Percentiles rank a stretch among this genome's conserved stretches.
These are phyloP conservation scores for Raddia guianensis DNA, from an alignment of 176 grass and related monocot species.

Conservation along the genomic window DNA sequence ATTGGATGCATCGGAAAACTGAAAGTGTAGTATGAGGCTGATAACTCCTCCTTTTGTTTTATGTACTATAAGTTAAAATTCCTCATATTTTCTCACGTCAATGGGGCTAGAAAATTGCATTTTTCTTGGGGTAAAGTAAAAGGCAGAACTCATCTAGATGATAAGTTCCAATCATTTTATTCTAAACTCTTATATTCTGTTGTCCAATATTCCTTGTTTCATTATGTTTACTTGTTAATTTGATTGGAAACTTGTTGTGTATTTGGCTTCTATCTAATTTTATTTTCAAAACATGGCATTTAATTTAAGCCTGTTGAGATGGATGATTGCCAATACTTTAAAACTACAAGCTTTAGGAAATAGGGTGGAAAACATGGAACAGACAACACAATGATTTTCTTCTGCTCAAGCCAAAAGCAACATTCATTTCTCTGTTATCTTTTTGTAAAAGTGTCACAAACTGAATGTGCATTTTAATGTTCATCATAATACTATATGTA, in stretches of 20 bases:
- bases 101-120: neutral
- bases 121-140: neutral
- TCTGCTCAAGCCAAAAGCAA: neutral
- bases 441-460: slow-evolving; percentile 15
- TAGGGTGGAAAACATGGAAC: slow-evolving; percentile 1
- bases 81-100: too few species aligned
- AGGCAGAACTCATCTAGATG: neutral
- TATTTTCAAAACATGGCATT: neutral
- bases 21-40: neutral
- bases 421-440: neutral
- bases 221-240: neutral
- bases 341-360: neutral
- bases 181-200: neutral
- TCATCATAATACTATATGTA: slow-evolving; percentile 8
- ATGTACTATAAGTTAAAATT: neutral
- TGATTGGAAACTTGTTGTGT: neutral
- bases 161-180: neutral
- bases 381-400: neutral
- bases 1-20: neutral
- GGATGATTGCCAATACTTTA: neutral
- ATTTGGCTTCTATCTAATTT: too few species aligned
- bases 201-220: neutral
- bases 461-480: neutral
- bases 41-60: neutral
- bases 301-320: neutral